Base-by-base conservation (phyloP, 805 yeast genomes). In the Wickerhamomyces queroliae region DNA sequence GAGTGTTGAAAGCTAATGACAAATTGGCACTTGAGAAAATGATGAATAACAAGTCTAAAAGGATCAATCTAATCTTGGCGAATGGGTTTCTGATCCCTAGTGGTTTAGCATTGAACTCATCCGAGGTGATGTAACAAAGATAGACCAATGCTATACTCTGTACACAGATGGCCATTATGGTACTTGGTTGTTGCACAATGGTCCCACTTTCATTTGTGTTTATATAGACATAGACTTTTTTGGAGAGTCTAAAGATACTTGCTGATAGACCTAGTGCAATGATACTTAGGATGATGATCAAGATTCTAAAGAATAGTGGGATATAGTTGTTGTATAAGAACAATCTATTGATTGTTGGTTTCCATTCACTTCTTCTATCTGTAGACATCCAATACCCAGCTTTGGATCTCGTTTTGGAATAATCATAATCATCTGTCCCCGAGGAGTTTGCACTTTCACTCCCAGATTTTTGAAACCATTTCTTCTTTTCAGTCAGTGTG, bases 41-140 rank as follows among this genome's bases (percentile, higher is more conserved):
- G 46, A 93, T 87, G 60, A 93, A 88, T 24, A 91, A 63, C 31
- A 91, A 66, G 58, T 93, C 99, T 49, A 89, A 67, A 67, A 89
- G 67, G 44, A 91, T 76, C 38, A 91, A 71, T 53, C 85, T 72
- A 69, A 93, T 74, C 58, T 93, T 93, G 19, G 84, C 87, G 43
- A 76, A 67, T 0, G 97, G 95, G 45, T 87, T 76, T 49, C 99
- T 73, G 33, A 93, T 68, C 0, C 99, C 99, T 36, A 93, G 60
- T 0, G 98, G 99, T 56, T 87, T 83, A 12, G 96, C 95, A 19
- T 81, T 74, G 61, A 87, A 91, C 61, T 93, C 99, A 60, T 93
- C 98, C 53, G 78, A 80, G 2, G 95, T 79, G 58, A 91, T 86
- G 60, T 86, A 89, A 4, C 80, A 62, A 40, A 89, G 71, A 56